Evolutionary conservation across 345 rosid genomes (phyloP).

Genomic region (Citrus hindsii): DNA sequence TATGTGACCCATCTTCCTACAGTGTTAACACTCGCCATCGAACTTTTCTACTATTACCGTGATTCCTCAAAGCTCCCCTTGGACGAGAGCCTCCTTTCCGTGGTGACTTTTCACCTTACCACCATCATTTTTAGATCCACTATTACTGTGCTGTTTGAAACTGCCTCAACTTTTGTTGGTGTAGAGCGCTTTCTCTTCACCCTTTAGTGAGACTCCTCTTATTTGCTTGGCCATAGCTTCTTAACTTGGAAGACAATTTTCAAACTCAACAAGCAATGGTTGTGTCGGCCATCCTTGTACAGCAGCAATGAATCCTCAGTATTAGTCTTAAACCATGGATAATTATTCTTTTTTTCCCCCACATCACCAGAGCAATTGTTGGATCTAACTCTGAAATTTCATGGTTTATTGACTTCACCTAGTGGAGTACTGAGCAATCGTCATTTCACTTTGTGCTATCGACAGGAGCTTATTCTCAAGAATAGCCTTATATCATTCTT

Average conservation of each 20-base stretch:
- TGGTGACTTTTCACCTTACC: too few relatives aligned
- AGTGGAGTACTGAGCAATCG: neutral
- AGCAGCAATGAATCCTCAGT: neutral
- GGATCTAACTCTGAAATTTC: constrained; percentile 5
- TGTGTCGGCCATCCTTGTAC: constrained; percentile 5
- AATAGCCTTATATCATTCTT: constrained; percentile 1
- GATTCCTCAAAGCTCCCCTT: too few relatives aligned
- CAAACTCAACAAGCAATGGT: neutral
- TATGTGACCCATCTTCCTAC: too few relatives aligned
- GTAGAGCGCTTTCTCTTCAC: neutral
- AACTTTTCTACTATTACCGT: too few relatives aligned
- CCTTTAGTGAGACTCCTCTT: neutral
- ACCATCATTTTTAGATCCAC: too few relatives aligned
- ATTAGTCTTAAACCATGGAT: neutral
- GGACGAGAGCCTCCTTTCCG: too few relatives aligned
- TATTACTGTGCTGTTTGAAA: neutral
- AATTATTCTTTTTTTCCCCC: constrained; percentile 2
- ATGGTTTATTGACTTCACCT: neutral
- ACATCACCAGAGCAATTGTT: neutral
- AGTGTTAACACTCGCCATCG: too few relatives aligned
- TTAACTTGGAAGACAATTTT: constrained; percentile 3
- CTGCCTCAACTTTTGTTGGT: neutral
- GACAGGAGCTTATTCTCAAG: neutral
- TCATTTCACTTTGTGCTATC: neutral
- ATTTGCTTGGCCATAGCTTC: constrained; percentile 10